Percentiles rank a stretch among this genome's conserved stretches.
phyloP scores from a whole-genome alignment of 73 alveolate species.

The Paramecium sonneborni region DNA sequence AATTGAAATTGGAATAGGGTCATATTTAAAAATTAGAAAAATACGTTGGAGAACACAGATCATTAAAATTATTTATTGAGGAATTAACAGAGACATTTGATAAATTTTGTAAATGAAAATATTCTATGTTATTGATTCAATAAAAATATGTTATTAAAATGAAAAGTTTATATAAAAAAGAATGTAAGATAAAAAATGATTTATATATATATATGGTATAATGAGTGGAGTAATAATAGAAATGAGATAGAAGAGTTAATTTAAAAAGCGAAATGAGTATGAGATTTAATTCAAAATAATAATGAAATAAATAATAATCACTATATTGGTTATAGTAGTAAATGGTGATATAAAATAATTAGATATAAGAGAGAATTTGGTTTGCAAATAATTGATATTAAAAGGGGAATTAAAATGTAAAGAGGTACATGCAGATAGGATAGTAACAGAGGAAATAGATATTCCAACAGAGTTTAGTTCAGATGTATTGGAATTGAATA shows the following conservation, averaged over 20 bases:
- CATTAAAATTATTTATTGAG: background rate
- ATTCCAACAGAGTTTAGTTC: slow-evolving; percentile 39
- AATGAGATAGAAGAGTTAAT: too few relatives aligned
- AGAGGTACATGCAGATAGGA: slow-evolving; percentile 24
- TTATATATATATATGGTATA: too few relatives aligned
- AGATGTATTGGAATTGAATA: slow-evolving; percentile 11
- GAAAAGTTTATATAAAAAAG: too few relatives aligned
- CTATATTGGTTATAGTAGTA: background rate
- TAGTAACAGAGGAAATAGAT: slow-evolving; percentile 38
- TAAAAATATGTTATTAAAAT: too few relatives aligned
- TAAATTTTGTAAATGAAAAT: background rate
- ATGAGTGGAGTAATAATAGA: too few relatives aligned
- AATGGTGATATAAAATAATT: background rate
- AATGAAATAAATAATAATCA: background rate
- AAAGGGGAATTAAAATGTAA: slow-evolving; percentile 15
- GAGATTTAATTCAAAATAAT: background rate
- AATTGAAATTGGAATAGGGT: background rate
- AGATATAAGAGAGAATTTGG: background rate
- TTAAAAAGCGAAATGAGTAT: too few relatives aligned
- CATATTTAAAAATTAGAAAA: background rate
- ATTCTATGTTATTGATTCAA: too few relatives aligned
- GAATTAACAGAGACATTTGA: background rate
- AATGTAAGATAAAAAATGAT: too few relatives aligned
- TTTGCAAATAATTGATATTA: slow-evolving; percentile 2
- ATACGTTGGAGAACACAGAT: background rate